Conservation (phyloP, 768 basidiomycete species). For the Nevesoporus exiguus region DNA sequence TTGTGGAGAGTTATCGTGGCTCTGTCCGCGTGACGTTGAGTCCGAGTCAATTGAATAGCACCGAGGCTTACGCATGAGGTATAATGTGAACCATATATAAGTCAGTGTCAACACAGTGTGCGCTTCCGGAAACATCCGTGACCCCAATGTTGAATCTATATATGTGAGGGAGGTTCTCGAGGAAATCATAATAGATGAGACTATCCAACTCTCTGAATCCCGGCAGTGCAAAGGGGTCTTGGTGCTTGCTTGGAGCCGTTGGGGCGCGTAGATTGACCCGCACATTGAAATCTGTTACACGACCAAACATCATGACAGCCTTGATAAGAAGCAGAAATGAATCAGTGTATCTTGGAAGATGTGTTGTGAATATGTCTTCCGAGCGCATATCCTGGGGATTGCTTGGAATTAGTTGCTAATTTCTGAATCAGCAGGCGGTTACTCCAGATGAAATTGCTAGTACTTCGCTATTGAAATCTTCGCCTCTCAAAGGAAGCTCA, state of each 20-base stretch:
- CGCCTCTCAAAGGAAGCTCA: conserved; percentile 70
- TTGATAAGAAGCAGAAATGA: conserved; percentile 80
- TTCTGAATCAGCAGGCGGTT: conserved; percentile 10
- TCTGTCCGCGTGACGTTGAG: conserved; percentile 37
- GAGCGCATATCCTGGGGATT: conserved; percentile 74
- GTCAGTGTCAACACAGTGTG: conserved; percentile 68
- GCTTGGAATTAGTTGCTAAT: conserved; percentile 55
- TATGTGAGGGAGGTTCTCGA: conserved; percentile 65
- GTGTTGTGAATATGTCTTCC: conserved; percentile 62
- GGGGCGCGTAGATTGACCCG: conserved; percentile 65
- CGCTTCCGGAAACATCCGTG: conserved; percentile 53
- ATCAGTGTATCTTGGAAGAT: conserved; percentile 77
- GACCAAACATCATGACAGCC: conserved; percentile 79
- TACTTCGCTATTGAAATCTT: conserved; percentile 77
- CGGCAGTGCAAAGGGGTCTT: conserved; percentile 64
- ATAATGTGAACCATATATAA: conserved; percentile 84
- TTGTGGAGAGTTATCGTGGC: conserved; percentile 87
- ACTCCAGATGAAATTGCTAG: conserved; percentile 17
- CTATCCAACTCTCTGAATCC: conserved; percentile 71
- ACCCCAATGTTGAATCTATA: conserved; percentile 64
- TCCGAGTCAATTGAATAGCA: conserved; percentile 1
- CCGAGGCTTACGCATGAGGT: conserved; percentile 69
- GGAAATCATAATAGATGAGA: conserved; percentile 63
- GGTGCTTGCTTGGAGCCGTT: conserved; percentile 64
- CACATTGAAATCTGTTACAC: conserved; percentile 82